A percentile compares a stretch with the other conserved stretches of the same genome.
Evolutionary conservation across 2,329 filamentous ascomycete genomes (phyloP).

Genomic region (Fusarium tuaranense): DNA sequence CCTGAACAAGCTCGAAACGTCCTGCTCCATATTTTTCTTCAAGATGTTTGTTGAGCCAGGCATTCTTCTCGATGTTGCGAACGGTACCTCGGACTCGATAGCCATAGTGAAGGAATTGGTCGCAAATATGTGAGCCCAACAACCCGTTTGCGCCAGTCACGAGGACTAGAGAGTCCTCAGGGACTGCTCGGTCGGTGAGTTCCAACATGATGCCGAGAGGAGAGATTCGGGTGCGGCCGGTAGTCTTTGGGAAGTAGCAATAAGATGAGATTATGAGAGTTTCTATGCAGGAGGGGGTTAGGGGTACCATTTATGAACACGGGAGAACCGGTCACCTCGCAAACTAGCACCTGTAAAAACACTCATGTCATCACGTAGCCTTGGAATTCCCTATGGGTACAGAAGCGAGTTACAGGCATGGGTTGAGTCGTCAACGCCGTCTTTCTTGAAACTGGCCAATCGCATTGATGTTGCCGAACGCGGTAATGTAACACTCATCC

Average conservation of each 20-base stretch:
- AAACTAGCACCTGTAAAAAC: neutral
- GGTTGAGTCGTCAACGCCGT: neutral
- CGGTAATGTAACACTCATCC: neutral
- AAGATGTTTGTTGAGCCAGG: conserved; percentile 45
- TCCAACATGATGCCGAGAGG: neutral
- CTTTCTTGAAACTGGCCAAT: neutral
- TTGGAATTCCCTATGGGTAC: neutral
- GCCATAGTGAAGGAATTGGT: conserved; percentile 51
- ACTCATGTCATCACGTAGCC: neutral
- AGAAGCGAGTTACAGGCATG: neutral
- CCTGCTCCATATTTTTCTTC: conserved; percentile 47
- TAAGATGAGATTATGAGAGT: neutral
- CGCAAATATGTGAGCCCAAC: conserved; percentile 52
- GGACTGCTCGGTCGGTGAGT: neutral
- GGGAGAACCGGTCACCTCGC: neutral
- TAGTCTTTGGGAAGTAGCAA: neutral
- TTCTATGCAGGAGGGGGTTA: neutral
- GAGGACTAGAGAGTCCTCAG: conserved; percentile 47
- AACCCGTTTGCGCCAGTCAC: conserved; percentile 56
- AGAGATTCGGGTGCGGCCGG: neutral
- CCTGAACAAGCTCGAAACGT: conserved; percentile 47
- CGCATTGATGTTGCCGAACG: neutral
- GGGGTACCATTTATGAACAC: neutral
- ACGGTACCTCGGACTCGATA: conserved; percentile 58
- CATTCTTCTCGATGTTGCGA: conserved; percentile 47